These are phyloP conservation scores for Tagetes patula DNA, from an alignment of 129 eudicot genomes.

Conservation along the genomic window DNA sequence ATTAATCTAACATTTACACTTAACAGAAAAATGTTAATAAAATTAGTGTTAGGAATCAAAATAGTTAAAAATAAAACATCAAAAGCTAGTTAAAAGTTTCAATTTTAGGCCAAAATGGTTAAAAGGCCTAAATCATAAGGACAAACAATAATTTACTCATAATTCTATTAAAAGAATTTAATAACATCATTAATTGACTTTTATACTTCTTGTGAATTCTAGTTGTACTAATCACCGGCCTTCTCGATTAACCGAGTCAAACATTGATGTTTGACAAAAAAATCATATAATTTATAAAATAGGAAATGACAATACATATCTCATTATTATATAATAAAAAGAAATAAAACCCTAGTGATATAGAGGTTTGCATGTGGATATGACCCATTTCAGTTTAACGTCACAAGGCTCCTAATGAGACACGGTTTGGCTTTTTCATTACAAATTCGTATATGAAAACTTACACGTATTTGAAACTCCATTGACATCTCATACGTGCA, in stretches of 20 bases:
- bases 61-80: no score
- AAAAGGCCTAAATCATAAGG: no score
- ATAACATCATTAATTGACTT: neutral
- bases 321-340: neutral
- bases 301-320: neutral
- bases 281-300: neutral
- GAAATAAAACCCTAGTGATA: conserved; percentile 3
- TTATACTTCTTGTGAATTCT: conserved; percentile 5
- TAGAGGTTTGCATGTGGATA: conserved; percentile 22
- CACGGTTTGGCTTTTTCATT: conserved; percentile 39
- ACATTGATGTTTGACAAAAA: neutral
- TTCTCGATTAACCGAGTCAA: conserved; percentile 6
- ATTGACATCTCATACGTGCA: conserved; percentile 34
- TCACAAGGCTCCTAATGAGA: conserved; percentile 30
- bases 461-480: conserved; percentile 24
- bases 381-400: conserved; percentile 26
- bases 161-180: no score
- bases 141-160: no score
- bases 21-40: no score
- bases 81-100: no score
- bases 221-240: conserved; percentile 5
- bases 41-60: no score
- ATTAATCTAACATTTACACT: no score
- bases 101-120: no score
- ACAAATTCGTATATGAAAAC: conserved; percentile 21